These are phyloP conservation scores for Coprinopsis cinerea DNA, from an alignment of 768 basidiomycete species.

Conservation along the genomic window DNA sequence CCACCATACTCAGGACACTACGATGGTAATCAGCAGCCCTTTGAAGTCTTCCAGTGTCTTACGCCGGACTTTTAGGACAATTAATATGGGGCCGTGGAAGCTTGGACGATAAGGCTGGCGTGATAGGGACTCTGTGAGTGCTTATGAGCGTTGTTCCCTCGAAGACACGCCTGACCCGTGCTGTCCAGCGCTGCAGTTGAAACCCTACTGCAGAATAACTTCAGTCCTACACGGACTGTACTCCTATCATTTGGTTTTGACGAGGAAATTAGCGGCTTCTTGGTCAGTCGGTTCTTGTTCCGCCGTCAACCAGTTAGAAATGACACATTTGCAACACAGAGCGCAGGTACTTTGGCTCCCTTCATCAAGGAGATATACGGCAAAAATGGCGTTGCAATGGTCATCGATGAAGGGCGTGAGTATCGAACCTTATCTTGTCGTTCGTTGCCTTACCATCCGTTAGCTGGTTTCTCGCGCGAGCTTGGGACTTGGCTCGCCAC, in stretches of 20 bases:
- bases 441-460: neutral
- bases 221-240: conserved; percentile 56
- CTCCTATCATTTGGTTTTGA: conserved; percentile 71
- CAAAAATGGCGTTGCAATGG: conserved; percentile 60
- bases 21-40: too few relatives aligned
- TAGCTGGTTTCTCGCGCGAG: conserved; percentile 43
- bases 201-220: conserved; percentile 54
- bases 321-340: too few relatives aligned
- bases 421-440: neutral
- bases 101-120: conserved; percentile 70
- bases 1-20: conserved; percentile 61
- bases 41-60: too few relatives aligned
- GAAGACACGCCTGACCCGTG: neutral
- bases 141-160: neutral
- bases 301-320: too few relatives aligned
- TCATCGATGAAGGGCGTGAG: conserved; percentile 86
- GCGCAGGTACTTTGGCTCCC: conserved; percentile 43
- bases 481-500: conserved; percentile 53
- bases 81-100: conserved; percentile 75
- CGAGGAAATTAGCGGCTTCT: conserved; percentile 56
- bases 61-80: too few relatives aligned
- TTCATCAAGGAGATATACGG: conserved; percentile 61
- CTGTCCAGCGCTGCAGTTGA: conserved; percentile 58
- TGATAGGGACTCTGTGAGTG: conserved; percentile 54
- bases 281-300: conserved; percentile 26